phyloP scores from a whole-genome alignment of 495 filamentous ascomycete genomes.

The Sporormia fimetaria region DNA sequence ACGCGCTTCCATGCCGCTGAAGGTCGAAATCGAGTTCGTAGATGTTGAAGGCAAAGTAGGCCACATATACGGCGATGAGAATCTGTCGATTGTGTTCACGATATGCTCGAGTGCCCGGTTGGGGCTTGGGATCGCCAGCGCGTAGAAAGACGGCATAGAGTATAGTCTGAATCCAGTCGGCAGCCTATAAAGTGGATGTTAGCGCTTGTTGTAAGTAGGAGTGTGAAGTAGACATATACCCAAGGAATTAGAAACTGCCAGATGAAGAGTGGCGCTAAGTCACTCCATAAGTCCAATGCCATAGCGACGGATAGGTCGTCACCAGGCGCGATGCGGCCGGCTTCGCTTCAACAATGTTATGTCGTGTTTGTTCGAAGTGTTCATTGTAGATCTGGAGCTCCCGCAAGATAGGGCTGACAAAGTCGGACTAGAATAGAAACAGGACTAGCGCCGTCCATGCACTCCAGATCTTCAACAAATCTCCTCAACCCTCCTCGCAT shows the following conservation, averaged over 20 bases:
- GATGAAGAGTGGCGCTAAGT: too few relatives aligned
- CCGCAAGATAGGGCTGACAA: too few relatives aligned
- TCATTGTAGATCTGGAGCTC: too few relatives aligned
- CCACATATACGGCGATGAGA: conserved; percentile 64
- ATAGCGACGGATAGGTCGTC: too few relatives aligned
- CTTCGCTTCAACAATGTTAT: too few relatives aligned
- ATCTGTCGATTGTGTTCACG: conserved; percentile 65
- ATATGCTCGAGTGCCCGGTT: conserved; percentile 57
- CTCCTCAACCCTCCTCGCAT: too few relatives aligned
- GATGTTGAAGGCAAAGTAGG: conserved; percentile 85
- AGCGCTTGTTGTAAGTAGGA: not conserved
- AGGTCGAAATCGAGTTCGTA: conserved; percentile 84
- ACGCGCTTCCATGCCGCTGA: conserved; percentile 60
- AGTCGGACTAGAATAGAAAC: too few relatives aligned
- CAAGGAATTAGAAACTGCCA: conserved; percentile 21
- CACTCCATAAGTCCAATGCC: too few relatives aligned
- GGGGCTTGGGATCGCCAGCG: conserved; percentile 73
- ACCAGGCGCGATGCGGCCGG: too few relatives aligned
- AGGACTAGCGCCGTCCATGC: too few relatives aligned
- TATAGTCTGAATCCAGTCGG: conserved; percentile 63
- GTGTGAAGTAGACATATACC: not conserved
- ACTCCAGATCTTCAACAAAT: too few relatives aligned
- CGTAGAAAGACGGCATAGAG: conserved; percentile 88
- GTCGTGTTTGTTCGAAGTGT: too few relatives aligned
- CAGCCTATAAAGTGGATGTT: conserved; percentile 51